Conservation (phyloP, 768 basidiomycete genomes). For the Coprinopsis marcescibilis region DNA sequence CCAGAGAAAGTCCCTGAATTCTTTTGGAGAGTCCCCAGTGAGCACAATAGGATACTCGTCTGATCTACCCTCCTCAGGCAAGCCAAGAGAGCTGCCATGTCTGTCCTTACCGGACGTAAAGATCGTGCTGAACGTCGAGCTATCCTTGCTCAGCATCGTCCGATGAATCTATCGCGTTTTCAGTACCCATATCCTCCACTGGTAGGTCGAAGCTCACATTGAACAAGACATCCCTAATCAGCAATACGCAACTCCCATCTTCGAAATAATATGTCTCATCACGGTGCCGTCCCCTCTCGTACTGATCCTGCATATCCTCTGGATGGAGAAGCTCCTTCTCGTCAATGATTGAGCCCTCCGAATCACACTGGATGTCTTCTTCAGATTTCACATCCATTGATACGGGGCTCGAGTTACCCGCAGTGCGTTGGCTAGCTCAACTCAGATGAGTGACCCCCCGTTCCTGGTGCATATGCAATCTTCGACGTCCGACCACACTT, state of each 20-base stretch:
- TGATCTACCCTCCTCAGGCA: constrained; percentile 47
- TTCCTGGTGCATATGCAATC: no score
- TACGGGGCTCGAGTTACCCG: neutral
- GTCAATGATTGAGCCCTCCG: neutral
- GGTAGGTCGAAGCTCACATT: neutral
- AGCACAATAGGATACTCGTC: constrained; percentile 64
- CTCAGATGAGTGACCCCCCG: neutral
- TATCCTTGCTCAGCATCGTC: constrained; percentile 54
- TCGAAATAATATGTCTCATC: constrained; percentile 59
- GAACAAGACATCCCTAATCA: constrained; percentile 59
- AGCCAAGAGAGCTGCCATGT: constrained; percentile 15
- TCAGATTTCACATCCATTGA: neutral
- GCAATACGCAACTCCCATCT: constrained; percentile 64
- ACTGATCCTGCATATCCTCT: constrained; percentile 14
- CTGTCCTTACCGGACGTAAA: constrained; percentile 68
- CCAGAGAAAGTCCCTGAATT: constrained; percentile 74
- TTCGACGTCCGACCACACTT: no score
- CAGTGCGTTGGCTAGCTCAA: no score
- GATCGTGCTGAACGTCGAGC: constrained; percentile 59
- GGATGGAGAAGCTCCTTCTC: neutral
- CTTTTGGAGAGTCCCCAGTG: constrained; percentile 52
- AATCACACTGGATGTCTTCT: neutral
- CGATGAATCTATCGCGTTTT: constrained; percentile 44
- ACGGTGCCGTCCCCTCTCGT: no score
- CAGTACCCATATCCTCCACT: neutral